phyloP scores from a whole-genome alignment of 1,284 basidiomycete species.

The Chalciporus sp. region DNA sequence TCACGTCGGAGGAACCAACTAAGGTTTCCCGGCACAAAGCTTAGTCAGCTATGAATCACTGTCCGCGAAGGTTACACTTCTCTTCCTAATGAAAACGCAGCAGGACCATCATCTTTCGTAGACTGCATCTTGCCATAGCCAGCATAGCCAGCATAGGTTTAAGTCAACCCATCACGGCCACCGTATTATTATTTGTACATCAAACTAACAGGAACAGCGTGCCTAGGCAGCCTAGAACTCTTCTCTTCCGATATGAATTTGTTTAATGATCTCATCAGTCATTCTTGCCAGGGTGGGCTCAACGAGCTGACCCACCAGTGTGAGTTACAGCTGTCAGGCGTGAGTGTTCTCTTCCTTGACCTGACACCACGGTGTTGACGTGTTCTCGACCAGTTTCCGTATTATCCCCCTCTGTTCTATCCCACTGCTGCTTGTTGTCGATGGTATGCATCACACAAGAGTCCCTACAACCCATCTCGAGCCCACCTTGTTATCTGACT shows the following conservation, averaged over 20 bases:
- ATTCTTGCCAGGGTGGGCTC: background rate
- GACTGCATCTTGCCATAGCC: background rate
- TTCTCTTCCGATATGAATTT: background rate
- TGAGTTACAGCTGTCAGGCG: background rate
- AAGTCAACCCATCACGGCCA: background rate
- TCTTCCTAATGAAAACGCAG: background rate
- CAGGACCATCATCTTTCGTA: background rate
- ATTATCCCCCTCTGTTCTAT: background rate
- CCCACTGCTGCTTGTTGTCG: background rate
- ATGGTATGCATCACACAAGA: background rate
- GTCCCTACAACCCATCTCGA: background rate
- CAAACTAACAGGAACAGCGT: background rate
- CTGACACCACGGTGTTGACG: background rate
- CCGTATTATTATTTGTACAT: background rate
- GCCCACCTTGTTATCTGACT: background rate
- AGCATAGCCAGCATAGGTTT: background rate
- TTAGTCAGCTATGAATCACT: slow-evolving; percentile 32
- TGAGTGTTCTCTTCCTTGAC: background rate
- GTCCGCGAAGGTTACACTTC: slow-evolving; percentile 29
- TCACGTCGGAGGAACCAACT: slow-evolving; percentile 4
- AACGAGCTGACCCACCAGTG: background rate
- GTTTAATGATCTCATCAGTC: background rate
- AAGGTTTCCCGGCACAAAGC: slow-evolving; percentile 32
- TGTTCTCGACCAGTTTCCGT: background rate
- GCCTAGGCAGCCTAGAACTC: no score